A percentile compares a stretch with the other conserved stretches of the same genome.
These are phyloP conservation scores for Amanita rubescens DNA, from an alignment of 768 basidiomycete species.

Conservation along the genomic window DNA sequence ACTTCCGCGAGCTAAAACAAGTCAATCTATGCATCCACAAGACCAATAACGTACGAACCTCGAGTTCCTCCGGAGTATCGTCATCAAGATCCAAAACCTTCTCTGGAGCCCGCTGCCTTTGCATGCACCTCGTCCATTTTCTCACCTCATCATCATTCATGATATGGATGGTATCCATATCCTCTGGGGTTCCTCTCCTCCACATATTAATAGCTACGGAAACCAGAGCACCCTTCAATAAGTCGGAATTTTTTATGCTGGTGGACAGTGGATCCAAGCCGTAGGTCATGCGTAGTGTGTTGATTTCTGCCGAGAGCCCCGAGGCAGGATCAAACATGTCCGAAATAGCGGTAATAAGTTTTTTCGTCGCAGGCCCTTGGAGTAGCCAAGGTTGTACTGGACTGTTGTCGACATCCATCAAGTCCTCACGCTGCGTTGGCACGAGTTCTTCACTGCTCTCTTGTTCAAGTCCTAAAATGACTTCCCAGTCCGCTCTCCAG, in stretches of 20 bases:
- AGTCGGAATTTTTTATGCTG: constrained; percentile 27
- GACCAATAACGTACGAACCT: constrained; percentile 12
- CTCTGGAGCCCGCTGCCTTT: constrained; percentile 5
- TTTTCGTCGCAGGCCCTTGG: constrained; percentile 42
- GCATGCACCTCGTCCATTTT: constrained; percentile 35
- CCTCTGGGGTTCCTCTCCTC: constrained; percentile 64
- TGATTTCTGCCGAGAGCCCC: constrained; percentile 46
- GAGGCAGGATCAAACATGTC: constrained; percentile 33
- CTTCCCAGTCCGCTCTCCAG: constrained; percentile 72
- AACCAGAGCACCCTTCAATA: constrained; percentile 59
- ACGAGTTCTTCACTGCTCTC: constrained; percentile 29
- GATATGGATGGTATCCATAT: constrained; percentile 66
- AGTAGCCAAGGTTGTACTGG: constrained; percentile 58
- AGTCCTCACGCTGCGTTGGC: constrained; percentile 50
- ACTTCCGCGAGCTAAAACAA: constrained; percentile 36
- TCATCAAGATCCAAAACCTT: constrained; percentile 10
- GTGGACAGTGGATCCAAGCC: constrained; percentile 31
- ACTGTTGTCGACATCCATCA: constrained; percentile 16
- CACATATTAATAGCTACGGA: constrained; percentile 56
- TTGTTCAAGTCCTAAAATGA: constrained; percentile 46
- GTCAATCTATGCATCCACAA: constrained; percentile 1
- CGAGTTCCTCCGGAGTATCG: constrained; percentile 23
- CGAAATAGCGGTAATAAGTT: constrained; percentile 36
- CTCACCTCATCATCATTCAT: constrained; percentile 47
- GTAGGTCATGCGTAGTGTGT: constrained; percentile 52